phyloP scores from a whole-genome alignment of 148 eudicot genomes.

The Rhododendron ferrugineum region DNA sequence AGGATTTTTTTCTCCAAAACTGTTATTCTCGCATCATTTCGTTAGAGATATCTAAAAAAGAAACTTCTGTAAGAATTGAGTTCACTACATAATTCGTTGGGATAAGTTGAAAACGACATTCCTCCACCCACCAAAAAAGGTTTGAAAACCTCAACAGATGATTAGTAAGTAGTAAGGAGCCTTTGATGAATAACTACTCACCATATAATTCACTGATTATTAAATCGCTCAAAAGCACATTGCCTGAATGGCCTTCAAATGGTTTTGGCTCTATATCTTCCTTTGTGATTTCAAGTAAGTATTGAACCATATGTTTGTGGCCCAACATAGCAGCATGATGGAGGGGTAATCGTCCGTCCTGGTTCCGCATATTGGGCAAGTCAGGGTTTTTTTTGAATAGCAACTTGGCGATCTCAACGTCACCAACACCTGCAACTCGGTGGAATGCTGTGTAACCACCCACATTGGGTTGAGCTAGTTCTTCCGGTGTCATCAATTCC shows the following conservation, averaged over 20 bases:
- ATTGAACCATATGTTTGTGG: conserved; percentile 10
- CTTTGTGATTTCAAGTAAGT: conserved; percentile 5
- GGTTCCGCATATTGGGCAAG: conserved; percentile 1
- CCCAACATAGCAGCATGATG: conserved; percentile 18
- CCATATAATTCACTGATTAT: neutral
- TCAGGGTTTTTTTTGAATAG: conserved; percentile 1
- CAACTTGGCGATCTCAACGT: conserved; percentile 10
- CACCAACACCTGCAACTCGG: neutral
- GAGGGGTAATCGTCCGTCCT: neutral
- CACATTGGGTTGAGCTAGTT: neutral
- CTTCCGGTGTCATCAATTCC: conserved; percentile 12
- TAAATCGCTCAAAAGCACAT: neutral
- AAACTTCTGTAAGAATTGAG: neutral
- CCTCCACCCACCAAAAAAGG: neutral
- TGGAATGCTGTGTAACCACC: conserved; percentile 12
- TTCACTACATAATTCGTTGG: neutral
- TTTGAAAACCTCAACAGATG: neutral
- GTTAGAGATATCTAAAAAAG: neutral
- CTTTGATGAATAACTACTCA: neutral
- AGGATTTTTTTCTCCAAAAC: neutral
- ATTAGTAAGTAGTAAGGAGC: neutral
- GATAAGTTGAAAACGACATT: neutral
- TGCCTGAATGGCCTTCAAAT: neutral
- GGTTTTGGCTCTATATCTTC: neutral
- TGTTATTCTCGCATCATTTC: neutral